phyloP scores from a whole-genome alignment of 306 rosid genomes.

The Medicago lupulina region DNA sequence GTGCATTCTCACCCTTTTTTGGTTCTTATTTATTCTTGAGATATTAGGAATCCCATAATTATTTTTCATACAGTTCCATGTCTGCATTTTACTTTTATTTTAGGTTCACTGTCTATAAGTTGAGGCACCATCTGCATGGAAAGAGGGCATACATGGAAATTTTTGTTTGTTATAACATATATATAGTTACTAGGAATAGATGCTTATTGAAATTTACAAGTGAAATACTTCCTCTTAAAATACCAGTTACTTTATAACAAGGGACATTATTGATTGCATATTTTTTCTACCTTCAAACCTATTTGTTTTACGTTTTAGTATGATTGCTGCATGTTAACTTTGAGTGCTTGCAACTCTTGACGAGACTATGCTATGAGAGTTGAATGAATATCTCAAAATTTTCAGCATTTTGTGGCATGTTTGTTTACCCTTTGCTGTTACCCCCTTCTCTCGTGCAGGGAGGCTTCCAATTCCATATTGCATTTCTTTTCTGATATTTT shows the following conservation, averaged over 20 bases:
- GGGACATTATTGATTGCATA: not conserved
- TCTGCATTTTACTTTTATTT: not conserved
- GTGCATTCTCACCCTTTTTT: not conserved
- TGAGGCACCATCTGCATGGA: not conserved
- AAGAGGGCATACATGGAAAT: constrained; percentile 14
- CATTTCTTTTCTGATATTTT: constrained; percentile 90
- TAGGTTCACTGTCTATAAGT: not conserved
- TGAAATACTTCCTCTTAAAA: not conserved
- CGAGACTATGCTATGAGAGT: constrained; percentile 25
- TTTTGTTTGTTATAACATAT: not conserved
- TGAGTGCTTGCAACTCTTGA: constrained; percentile 15
- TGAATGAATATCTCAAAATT: constrained; percentile 1
- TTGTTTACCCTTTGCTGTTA: constrained; percentile 39
- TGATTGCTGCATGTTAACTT: constrained; percentile 1
- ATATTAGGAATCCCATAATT: constrained; percentile 3
- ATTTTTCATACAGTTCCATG: constrained; percentile 9
- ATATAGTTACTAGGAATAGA: not conserved
- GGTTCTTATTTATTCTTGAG: constrained; percentile 3
- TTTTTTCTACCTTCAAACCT: not conserved
- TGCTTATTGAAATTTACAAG: constrained; percentile 4
- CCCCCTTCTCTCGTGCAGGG: constrained; percentile 57
- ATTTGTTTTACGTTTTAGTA: constrained; percentile 18
- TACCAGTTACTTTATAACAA: constrained; percentile 2
- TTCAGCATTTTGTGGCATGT: constrained; percentile 9
- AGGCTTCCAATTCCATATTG: constrained; percentile 97